Evolutionary conservation across 208 protist genomes (phyloP), one percentile per base, ranked within the genome.

Genomic region (Tetramitus jugosus): DNA sequence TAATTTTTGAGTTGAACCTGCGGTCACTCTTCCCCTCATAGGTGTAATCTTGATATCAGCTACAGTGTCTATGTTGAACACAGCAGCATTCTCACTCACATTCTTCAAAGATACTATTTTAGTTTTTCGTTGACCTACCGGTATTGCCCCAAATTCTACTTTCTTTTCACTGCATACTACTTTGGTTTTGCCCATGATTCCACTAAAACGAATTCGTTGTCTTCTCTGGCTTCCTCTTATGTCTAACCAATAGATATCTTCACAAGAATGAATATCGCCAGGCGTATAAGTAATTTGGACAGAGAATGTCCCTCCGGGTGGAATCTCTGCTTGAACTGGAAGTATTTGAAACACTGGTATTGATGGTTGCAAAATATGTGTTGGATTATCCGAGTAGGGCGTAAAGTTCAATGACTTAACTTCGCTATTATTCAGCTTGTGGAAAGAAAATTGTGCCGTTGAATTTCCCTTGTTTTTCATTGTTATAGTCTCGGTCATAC

Each of bases 221-320:
- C 23, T 14, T 42, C 76, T 82, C 1, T 84, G 81, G 37, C 90
- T 91, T 23, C 91, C 91, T 17, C 90, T 86, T 20, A 96, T 92
- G 35, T 87, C 77, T 14, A 95, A 79, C 6, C 77, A 60, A 3
- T 88, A 84, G 40, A 84, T 82, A 46, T 84, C 81, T 60, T 84
- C 74, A 8, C 83, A 61, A 76, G 85, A 79, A 37, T 85, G 39
- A 45, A 84, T 83, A 35, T 85, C 82, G 0, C 84, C 80, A 20
- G 91, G 91, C 53, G 80, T 84, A 86, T 93, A 95, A 31, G 78
- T 81, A 61, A 94, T 75, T 29, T 88, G 77, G 26, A 89, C 84
- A 29, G 71, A 85, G 39, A 81, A 78, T 80, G 86, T 88, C 56
- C 84, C 84, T 52, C 84, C 84, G n/a, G 91, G 84, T 29, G 85